Evolutionary conservation across 371 early-diverging fungal species (phyloP).

Genomic region (Fennellomyces sp.): DNA sequence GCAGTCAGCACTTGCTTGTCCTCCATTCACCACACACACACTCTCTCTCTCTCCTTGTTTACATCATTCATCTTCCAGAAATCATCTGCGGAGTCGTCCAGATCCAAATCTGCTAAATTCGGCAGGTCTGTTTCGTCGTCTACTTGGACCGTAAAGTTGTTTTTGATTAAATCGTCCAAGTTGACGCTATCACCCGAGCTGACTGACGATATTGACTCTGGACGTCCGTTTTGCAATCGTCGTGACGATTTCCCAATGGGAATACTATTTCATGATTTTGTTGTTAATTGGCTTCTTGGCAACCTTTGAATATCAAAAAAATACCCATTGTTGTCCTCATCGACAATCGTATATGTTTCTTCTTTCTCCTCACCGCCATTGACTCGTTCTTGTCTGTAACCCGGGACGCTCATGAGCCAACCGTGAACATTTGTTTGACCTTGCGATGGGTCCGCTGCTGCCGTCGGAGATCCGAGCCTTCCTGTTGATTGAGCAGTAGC

Average conservation of each 20-base stretch:
- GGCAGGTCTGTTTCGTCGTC: constrained; percentile 47
- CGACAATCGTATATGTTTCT: constrained; percentile 10
- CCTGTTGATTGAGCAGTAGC: constrained; percentile 1
- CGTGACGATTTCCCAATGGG: constrained; percentile 6
- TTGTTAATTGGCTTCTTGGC: not conserved
- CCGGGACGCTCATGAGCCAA: constrained; percentile 26
- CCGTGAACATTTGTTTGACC: constrained; percentile 18
- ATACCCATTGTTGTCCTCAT: constrained; percentile 22
- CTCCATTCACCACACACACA: too few relatives aligned
- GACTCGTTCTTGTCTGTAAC: constrained; percentile 18
- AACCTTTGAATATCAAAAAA: not conserved
- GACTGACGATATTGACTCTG: constrained; percentile 38
- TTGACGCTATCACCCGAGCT: constrained; percentile 48
- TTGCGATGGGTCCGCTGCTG: constrained; percentile 1
- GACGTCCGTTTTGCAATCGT: constrained; percentile 22
- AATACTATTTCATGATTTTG: constrained; percentile 4
- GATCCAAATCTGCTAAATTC: constrained; percentile 39
- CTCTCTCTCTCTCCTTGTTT: too few relatives aligned
- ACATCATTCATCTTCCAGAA: constrained; percentile 50
- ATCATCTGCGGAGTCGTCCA: constrained; percentile 50
- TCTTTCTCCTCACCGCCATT: not conserved
- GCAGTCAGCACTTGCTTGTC: too few relatives aligned
- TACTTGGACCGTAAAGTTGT: constrained; percentile 40
- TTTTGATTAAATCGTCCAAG: constrained; percentile 45
- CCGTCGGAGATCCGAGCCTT: constrained; percentile 17